Evolutionary conservation across 768 basidiomycete genomes (phyloP), one percentile per base, ranked within the genome.

Genomic region (Pleurotus ostreatus): DNA sequence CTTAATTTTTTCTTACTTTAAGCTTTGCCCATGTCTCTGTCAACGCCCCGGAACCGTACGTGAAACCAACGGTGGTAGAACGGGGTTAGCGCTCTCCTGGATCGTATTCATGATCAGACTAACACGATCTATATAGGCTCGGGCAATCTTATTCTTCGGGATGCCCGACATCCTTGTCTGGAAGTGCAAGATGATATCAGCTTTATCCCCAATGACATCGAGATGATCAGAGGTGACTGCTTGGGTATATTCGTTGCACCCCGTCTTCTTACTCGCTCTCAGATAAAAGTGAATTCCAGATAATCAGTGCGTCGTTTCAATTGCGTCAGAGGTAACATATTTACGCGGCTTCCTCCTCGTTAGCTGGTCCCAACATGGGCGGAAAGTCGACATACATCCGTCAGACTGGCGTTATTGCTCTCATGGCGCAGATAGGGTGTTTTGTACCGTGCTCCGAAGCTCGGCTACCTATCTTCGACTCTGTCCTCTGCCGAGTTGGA

Each of bases 381-480:
- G 97, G 97, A 58, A 99, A 99, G 71, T 94, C 91, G 47, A 98
- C 96, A 0, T 98, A 95, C 64, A 96, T 98, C 63, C 89, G 94
- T 46, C 91, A 94, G 74, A 87, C 92, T 38, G 97, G 95, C 1
- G 94, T 96, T n/a, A 93, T 98, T 60, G 90, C 88, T 0, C 81
- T 99, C 5, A 93, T 99, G 90, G 94, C 94, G 0, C 96, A 99
- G 67, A 83, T 87, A 2, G 97, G 97, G 5, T 93, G 89, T 62
- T 99, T 94, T 66, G 97, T 99, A 0, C 97, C 97, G 1, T 97
- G 94, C 61, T 79, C 85, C 6, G 82, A 87, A 61, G 97, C 97
- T 0, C 77, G 81, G 23, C 62, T 98, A 1, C 97, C 97, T 0
- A 84, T 98, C 52, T 98, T 98, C 58, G 97, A 99, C 70, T 97